A percentile compares a stretch with the other conserved stretches of the same genome.
These are phyloP conservation scores for Pholiota molesta DNA, from an alignment of 768 basidiomycete genomes.

Conservation along the genomic window DNA sequence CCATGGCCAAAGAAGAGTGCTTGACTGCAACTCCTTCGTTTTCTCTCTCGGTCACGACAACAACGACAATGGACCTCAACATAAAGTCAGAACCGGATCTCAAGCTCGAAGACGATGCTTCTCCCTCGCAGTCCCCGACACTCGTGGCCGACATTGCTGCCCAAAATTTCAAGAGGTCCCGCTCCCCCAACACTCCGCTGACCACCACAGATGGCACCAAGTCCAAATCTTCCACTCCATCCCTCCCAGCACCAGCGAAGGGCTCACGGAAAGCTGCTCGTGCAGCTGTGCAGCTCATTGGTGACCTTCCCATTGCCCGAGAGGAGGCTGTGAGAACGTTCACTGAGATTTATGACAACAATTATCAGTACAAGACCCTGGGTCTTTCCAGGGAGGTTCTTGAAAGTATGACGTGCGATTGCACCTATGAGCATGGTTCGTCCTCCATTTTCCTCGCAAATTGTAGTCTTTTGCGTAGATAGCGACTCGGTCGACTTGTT, in stretches of 20 bases:
- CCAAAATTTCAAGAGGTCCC: slow-evolving; percentile 36
- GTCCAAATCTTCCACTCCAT: slow-evolving; percentile 45
- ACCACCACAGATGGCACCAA: slow-evolving; percentile 33
- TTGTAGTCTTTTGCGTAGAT: slow-evolving; percentile 17
- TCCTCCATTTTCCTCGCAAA: slow-evolving; percentile 30
- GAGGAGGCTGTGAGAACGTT: slow-evolving; percentile 74
- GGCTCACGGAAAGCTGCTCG: slow-evolving; percentile 39
- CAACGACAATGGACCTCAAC: slow-evolving; percentile 33
- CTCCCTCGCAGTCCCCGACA: slow-evolving; percentile 41
- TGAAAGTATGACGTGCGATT: slow-evolving; percentile 97
- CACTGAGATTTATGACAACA: slow-evolving; percentile 71
- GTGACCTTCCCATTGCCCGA: slow-evolving; percentile 77
- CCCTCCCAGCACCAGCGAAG: slow-evolving; percentile 31
- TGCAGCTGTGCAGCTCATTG: slow-evolving; percentile 67
- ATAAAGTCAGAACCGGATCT: slow-evolving; percentile 32
- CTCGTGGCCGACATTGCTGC: slow-evolving; percentile 33
- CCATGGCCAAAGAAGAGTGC: slow-evolving; percentile 34
- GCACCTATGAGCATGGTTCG: slow-evolving; percentile 81
- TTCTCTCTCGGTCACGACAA: slow-evolving; percentile 28
- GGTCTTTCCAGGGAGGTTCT: slow-evolving; percentile 87
- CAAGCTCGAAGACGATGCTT: slow-evolving; percentile 30
- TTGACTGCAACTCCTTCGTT: slow-evolving; percentile 27
- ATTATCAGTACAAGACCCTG: slow-evolving; percentile 85
- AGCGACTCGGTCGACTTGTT: slow-evolving; percentile 2
- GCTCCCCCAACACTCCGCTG: slow-evolving; percentile 36